Evolutionary conservation across 306 rosid genomes (phyloP).

Genomic region (Abrus precatorius): DNA sequence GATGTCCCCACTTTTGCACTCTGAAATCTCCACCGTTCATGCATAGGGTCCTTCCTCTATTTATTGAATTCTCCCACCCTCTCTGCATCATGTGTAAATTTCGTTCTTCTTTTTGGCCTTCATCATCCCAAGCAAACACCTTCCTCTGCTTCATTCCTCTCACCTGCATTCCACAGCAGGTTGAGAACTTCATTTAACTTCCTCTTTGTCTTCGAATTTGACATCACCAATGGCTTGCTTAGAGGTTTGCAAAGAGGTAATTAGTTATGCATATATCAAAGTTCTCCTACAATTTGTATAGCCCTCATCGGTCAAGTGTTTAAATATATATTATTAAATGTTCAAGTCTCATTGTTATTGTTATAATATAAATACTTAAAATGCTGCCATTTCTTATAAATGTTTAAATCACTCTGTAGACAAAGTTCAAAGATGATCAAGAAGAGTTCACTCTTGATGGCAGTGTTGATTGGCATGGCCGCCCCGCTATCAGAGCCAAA

Average conservation of each 20-base stretch:
- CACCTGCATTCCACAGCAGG: constrained; percentile 15
- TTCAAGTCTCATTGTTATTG: not conserved
- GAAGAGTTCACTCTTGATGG: constrained; percentile 81
- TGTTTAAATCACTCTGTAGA: constrained; percentile 47
- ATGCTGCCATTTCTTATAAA: not conserved
- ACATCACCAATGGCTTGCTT: constrained; percentile 69
- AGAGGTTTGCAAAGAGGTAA: constrained; percentile 67
- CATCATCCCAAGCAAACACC: constrained; percentile 39
- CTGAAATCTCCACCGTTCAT: constrained; percentile 71
- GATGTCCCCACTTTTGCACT: constrained; percentile 55
- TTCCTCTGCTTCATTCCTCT: constrained; percentile 37
- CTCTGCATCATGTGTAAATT: constrained; percentile 57
- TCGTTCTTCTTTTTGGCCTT: constrained; percentile 39
- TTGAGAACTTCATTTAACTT: constrained; percentile 14
- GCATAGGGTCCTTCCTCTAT: constrained; percentile 59
- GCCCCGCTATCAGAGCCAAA: constrained; percentile 78
- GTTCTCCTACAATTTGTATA: no score
- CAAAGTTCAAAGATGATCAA: constrained; percentile 62
- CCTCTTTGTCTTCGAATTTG: constrained; percentile 2
- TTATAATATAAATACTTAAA: not conserved
- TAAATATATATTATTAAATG: no score
- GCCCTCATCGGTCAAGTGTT: no score
- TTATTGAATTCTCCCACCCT: constrained; percentile 51
- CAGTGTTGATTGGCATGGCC: constrained; percentile 83
- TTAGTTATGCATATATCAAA: not conserved